Evolutionary conservation across 2,329 filamentous ascomycete genomes (phyloP).

Genomic region (Metarhizium humberi): DNA sequence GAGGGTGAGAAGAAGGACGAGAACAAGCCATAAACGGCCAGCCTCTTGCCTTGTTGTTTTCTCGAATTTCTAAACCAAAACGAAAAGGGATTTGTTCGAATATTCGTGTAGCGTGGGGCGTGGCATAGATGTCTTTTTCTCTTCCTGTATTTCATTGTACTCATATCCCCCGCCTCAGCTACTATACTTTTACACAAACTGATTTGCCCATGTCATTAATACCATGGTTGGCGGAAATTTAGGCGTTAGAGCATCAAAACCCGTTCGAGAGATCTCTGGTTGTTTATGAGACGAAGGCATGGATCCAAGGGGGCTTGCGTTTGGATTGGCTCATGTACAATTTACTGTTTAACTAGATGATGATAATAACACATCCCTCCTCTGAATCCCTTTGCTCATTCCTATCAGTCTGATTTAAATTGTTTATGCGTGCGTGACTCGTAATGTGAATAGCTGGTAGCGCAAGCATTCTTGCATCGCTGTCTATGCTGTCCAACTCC

Average conservation of each 20-base stretch:
- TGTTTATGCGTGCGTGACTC: not conserved
- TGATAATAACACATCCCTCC: slow-evolving; percentile 51
- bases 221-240: slow-evolving; percentile 32
- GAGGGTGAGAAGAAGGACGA: slow-evolving; percentile 73
- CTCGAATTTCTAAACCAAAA: slow-evolving; percentile 8
- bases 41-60: not conserved
- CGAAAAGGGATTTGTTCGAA: slow-evolving; percentile 14
- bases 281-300: slow-evolving; percentile 37
- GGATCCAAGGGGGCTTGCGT: slow-evolving; percentile 31
- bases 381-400: slow-evolving; percentile 20
- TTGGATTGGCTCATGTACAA: slow-evolving; percentile 21
- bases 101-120: slow-evolving; percentile 23
- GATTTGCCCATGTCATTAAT: slow-evolving; percentile 38
- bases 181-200: slow-evolving; percentile 22
- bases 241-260: slow-evolving; percentile 46
- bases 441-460: not conserved
- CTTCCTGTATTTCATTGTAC: slow-evolving; percentile 36
- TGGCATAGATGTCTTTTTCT: slow-evolving; percentile 24
- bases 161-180: slow-evolving; percentile 33
- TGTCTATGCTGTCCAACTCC: slow-evolving; percentile 11
- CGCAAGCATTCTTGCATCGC: not conserved
- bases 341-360: slow-evolving; percentile 32
- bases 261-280: slow-evolving; percentile 28
- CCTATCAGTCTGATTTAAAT: not conserved
- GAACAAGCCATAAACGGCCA: slow-evolving; percentile 50